A percentile compares a stretch with the other conserved stretches of the same genome.
Conservation (phyloP, 805 yeast species). For the Yarrowia divulgata region DNA sequence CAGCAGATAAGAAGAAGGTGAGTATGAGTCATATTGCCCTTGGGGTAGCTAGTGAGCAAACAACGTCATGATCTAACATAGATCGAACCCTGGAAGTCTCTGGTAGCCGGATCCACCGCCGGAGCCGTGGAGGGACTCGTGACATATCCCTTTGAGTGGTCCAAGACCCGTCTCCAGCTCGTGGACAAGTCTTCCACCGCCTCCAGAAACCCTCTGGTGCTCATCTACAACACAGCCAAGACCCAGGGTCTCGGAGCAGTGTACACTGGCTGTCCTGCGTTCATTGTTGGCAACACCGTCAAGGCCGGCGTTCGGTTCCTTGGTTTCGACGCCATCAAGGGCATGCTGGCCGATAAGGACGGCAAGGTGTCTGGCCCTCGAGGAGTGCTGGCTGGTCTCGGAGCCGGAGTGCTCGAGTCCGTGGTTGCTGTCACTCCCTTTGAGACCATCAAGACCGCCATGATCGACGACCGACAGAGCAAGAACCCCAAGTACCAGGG, state of each 20-base stretch:
- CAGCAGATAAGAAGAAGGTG: conserved; percentile 19
- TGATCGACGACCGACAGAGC: conserved; percentile 89
- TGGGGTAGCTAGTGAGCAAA: neutral
- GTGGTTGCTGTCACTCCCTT: conserved; percentile 95
- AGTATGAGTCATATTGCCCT: conserved; percentile 16
- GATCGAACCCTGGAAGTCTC: conserved; percentile 50
- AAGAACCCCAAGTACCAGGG: conserved; percentile 76
- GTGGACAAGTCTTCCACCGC: conserved; percentile 51
- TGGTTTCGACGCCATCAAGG: conserved; percentile 89
- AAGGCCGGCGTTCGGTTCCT: conserved; percentile 95
- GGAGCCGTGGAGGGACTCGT: conserved; percentile 74
- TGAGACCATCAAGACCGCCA: conserved; percentile 93
- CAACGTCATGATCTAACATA: conserved; percentile 32
- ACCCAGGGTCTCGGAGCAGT: conserved; percentile 80
- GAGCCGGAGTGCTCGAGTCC: conserved; percentile 93
- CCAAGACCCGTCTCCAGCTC: conserved; percentile 90
- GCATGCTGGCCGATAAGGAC: conserved; percentile 74
- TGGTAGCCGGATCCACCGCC: conserved; percentile 58
- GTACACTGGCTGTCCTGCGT: conserved; percentile 96
- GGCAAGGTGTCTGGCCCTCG: conserved; percentile 89
- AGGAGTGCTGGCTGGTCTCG: conserved; percentile 96
- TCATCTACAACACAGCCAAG: conserved; percentile 75
- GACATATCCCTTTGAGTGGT: conserved; percentile 96
- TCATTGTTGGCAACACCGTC: conserved; percentile 93
- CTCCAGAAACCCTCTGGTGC: conserved; percentile 82